These are phyloP conservation scores for Fistulinella prunicolor DNA, from an alignment of 768 basidiomycete species.

Conservation along the genomic window DNA sequence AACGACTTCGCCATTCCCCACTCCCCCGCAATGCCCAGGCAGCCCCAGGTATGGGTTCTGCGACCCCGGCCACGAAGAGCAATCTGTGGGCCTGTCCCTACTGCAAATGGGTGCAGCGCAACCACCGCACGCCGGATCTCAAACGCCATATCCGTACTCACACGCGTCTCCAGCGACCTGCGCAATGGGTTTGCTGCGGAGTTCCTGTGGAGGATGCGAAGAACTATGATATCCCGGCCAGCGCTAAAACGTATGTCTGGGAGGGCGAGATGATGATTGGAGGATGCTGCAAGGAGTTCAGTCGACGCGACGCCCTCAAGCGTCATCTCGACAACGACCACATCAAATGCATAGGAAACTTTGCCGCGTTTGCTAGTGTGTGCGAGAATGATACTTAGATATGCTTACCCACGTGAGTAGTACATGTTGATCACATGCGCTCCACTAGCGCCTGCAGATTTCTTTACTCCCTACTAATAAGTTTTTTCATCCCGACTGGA, in stretches of 20 bases:
- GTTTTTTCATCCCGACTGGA: constrained; percentile 4
- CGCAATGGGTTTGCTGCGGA: constrained; percentile 40
- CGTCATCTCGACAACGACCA: constrained; percentile 38
- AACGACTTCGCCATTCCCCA: constrained; percentile 34
- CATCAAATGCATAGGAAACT: constrained; percentile 33
- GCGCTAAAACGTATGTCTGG: constrained; percentile 26
- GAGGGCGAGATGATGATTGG: constrained; percentile 33
- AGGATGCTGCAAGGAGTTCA: constrained; percentile 38
- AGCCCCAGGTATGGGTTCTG: constrained; percentile 13
- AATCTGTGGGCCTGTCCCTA: constrained; percentile 44
- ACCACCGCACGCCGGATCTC: constrained; percentile 55
- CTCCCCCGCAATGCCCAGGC: constrained; percentile 48
- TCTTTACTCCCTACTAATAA: not conserved
- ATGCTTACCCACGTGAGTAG: constrained; percentile 6
- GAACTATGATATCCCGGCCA: constrained; percentile 18
- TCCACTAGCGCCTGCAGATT: not conserved
- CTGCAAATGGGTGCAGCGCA: constrained; percentile 47
- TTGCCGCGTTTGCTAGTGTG: constrained; percentile 27
- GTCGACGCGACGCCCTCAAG: constrained; percentile 40
- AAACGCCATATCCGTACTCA: constrained; percentile 59
- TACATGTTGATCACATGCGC: not conserved
- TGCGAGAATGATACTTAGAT: constrained; percentile 25
- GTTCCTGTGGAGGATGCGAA: constrained; percentile 27
- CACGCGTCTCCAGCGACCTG: constrained; percentile 34
- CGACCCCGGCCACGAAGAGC: constrained; percentile 21